These are phyloP conservation scores for Trichopus zeylanicus DNA, from an alignment of 116 monocot genomes.

Conservation along the genomic window DNA sequence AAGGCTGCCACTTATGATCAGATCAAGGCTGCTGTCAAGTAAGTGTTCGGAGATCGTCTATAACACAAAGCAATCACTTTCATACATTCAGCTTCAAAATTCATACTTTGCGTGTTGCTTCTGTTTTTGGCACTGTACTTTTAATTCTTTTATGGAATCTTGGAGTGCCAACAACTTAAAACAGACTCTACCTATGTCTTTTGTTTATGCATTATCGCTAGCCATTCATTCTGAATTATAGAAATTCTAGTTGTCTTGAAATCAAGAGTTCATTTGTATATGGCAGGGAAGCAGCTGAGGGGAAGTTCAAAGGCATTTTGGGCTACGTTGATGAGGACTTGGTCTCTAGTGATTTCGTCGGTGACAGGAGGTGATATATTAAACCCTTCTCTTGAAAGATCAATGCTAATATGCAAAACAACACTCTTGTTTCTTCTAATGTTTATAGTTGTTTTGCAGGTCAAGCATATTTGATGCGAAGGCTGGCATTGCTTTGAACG, in stretches of 20 bases:
- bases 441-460: constrained; percentile 8
- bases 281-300: constrained; percentile 67
- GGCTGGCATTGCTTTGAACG: constrained; percentile 66
- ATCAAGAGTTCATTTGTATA: not conserved
- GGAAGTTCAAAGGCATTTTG: constrained; percentile 73
- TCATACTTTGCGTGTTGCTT: no score
- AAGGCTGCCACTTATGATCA: constrained; percentile 54
- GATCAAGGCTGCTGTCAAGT: constrained; percentile 79
- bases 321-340: constrained; percentile 81
- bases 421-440: no score
- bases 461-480: constrained; percentile 79
- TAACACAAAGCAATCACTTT: no score
- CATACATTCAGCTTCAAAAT: no score
- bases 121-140: no score
- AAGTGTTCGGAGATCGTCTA: constrained; percentile 10
- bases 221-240: no score
- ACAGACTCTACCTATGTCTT: no score
- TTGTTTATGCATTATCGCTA: no score
- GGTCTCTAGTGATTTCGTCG: constrained; percentile 72
- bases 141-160: no score
- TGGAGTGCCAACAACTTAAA: no score
- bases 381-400: not conserved
- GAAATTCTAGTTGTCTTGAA: not conserved
- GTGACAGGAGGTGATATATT: constrained; percentile 60
- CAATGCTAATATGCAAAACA: no score